Conservation (phyloP, 2,329 filamentous ascomycete genomes). For the Penicillium expansum region DNA sequence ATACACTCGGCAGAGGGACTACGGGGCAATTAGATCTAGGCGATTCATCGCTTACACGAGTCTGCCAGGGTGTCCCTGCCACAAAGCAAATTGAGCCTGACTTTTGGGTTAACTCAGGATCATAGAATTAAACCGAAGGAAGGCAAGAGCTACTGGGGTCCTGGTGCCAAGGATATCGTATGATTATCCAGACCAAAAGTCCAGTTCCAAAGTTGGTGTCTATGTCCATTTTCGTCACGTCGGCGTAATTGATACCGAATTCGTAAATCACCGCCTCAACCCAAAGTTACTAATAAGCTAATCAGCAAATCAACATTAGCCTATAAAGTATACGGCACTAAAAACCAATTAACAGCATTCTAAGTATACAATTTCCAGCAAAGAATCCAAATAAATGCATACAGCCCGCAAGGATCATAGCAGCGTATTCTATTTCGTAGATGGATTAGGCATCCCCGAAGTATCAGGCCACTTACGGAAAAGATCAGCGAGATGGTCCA, state of each 20-base stretch:
- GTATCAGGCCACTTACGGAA: conserved; percentile 49
- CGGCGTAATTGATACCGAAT: too few relatives aligned
- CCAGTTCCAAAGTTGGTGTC: background rate
- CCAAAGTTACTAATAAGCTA: too few relatives aligned
- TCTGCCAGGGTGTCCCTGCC: background rate
- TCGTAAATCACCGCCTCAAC: too few relatives aligned
- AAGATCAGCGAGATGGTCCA: conserved; percentile 56
- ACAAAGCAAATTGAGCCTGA: too few relatives aligned
- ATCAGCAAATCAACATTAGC: too few relatives aligned
- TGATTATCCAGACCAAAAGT: background rate
- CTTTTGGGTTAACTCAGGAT: background rate
- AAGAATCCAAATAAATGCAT: background rate
- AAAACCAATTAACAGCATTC: background rate
- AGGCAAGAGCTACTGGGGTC: background rate
- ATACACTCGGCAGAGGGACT: background rate
- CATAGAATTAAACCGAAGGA: background rate
- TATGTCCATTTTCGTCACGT: background rate
- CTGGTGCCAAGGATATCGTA: too few relatives aligned
- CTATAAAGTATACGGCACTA: too few relatives aligned
- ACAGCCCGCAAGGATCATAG: background rate
- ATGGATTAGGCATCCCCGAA: conserved; percentile 16
- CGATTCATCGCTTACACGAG: background rate
- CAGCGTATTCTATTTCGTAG: conserved; percentile 6
- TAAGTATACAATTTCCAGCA: background rate
- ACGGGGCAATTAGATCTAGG: background rate